These are phyloP conservation scores for Diaporthe eres DNA, from an alignment of 2,329 filamentous ascomycete genomes.

Conservation along the genomic window DNA sequence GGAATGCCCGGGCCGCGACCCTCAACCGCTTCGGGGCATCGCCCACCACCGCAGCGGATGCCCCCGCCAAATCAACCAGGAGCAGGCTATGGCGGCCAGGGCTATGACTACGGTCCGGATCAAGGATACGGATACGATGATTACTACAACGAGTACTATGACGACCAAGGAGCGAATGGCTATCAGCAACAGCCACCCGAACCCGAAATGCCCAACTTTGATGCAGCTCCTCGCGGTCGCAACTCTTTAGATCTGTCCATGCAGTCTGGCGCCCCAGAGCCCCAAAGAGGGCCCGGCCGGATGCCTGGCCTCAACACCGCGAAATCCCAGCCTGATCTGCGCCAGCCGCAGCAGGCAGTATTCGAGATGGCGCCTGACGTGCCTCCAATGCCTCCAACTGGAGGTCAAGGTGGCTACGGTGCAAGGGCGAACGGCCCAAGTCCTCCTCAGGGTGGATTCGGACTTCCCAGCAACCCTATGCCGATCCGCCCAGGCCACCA, in stretches of 20 bases:
- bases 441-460: conserved; percentile 40
- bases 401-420: conserved; percentile 34
- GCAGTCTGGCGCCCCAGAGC: conserved; percentile 54
- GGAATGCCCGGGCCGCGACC: conserved; percentile 64
- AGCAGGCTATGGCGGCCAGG: conserved; percentile 45
- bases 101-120: conserved; percentile 48
- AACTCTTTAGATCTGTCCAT: conserved; percentile 65
- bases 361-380: conserved; percentile 81
- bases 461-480: conserved; percentile 48
- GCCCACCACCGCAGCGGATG: conserved; percentile 66
- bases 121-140: conserved; percentile 60
- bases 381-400: conserved; percentile 60
- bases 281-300: conserved; percentile 65
- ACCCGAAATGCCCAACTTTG: conserved; percentile 59
- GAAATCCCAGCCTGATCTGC: conserved; percentile 77
- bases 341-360: conserved; percentile 75
- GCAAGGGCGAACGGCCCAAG: conserved; percentile 42
- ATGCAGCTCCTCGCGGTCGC: conserved; percentile 55
- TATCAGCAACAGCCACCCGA: conserved; percentile 48
- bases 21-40: conserved; percentile 67
- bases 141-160: conserved; percentile 70
- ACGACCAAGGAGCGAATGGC: conserved; percentile 50
- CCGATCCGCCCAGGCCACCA: conserved; percentile 49
- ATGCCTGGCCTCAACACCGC: conserved; percentile 70
- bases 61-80: conserved; percentile 61